phyloP scores from a whole-genome alignment of 2,329 filamentous ascomycete species.

The Paecilomyces sp. region DNA sequence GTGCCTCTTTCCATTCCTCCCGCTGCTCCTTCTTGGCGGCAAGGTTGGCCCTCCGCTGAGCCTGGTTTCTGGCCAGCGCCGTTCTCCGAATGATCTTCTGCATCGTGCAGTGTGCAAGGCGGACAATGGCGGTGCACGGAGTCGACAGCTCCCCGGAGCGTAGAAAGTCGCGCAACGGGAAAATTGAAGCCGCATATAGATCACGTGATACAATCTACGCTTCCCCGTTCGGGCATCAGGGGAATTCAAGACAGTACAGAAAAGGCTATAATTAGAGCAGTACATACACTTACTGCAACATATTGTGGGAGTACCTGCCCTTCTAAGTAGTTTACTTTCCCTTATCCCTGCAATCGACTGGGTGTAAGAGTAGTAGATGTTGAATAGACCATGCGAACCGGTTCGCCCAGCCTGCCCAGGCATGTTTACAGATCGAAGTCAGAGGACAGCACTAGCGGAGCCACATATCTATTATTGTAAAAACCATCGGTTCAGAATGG shows the following conservation, averaged over 20 bases:
- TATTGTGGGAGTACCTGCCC: not conserved
- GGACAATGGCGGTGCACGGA: conserved; percentile 20
- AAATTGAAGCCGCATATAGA: conserved; percentile 16
- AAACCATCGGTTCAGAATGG: not conserved
- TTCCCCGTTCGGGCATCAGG: not conserved
- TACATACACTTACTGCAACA: not conserved
- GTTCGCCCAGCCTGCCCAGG: not conserved
- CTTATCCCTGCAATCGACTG: not conserved
- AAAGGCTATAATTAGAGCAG: not conserved
- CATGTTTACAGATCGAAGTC: not conserved
- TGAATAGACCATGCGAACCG: not conserved
- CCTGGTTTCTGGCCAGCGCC: conserved; percentile 59
- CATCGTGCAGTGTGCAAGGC: conserved; percentile 43
- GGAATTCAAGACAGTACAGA: not conserved
- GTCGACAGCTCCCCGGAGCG: not conserved
- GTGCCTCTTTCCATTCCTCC: conserved; percentile 23
- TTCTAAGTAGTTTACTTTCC: not conserved
- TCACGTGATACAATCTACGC: conserved; percentile 11
- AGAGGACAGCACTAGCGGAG: not conserved
- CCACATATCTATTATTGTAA: not conserved
- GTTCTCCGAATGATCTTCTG: conserved; percentile 64
- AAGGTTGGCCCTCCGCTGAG: conserved; percentile 38
- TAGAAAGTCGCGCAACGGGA: conserved; percentile 10
- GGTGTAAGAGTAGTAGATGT: not conserved
- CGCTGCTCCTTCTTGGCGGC: conserved; percentile 35